These are phyloP conservation scores for Pleurotus citrinopileatus DNA, from an alignment of 768 basidiomycete species.

Conservation along the genomic window DNA sequence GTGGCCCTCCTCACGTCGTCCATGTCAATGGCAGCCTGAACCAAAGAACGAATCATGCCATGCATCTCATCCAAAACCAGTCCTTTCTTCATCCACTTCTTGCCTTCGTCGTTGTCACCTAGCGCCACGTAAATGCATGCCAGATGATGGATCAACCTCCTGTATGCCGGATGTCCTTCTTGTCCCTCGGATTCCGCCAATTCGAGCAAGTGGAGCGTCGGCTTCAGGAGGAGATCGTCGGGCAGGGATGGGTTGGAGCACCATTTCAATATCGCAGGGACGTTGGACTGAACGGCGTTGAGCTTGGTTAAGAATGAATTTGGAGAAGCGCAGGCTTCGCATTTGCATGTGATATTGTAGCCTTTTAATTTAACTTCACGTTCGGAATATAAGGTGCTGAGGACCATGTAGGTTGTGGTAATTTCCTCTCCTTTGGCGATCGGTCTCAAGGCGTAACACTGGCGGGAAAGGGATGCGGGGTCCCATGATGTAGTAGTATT, in stretches of 20 bases:
- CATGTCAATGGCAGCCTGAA: too few species aligned
- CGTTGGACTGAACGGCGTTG: not conserved
- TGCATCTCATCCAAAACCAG: not conserved
- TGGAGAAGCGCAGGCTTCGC: slow-evolving; percentile 9
- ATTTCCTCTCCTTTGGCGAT: slow-evolving; percentile 33
- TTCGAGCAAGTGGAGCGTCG: not conserved
- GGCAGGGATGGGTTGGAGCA: not conserved
- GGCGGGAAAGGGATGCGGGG: slow-evolving; percentile 23
- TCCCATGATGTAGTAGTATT: slow-evolving; percentile 21
- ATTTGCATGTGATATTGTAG: slow-evolving; percentile 32
- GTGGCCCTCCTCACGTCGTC: too few species aligned
- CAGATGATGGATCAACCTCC: not conserved
- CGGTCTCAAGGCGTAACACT: slow-evolving; percentile 23
- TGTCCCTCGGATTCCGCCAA: not conserved
- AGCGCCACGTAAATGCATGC: not conserved
- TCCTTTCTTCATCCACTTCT: not conserved
- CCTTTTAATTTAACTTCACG: slow-evolving; percentile 23
- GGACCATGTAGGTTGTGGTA: slow-evolving; percentile 23
- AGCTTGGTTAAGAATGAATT: not conserved
- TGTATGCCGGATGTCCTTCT: not conserved
- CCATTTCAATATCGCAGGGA: not conserved
- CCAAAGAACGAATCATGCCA: too few species aligned
- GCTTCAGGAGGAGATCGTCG: not conserved
- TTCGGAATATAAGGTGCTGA: slow-evolving; percentile 11
- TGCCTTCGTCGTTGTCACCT: not conserved